phyloP scores from a whole-genome alignment of 2,329 filamentous ascomycete genomes.

The Didymella exigua region DNA sequence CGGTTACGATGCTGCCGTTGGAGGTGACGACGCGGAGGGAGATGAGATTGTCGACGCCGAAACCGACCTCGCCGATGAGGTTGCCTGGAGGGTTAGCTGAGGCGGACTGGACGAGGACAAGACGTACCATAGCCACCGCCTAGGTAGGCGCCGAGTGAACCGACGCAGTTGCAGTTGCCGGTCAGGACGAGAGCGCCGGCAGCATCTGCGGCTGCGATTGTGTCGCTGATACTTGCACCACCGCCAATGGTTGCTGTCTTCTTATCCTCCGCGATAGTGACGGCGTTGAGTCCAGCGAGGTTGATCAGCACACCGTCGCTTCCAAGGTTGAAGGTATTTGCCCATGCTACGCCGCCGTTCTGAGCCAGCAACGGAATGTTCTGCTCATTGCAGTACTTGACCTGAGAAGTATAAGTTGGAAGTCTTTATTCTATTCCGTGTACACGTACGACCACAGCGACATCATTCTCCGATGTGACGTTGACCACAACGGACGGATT shows the following conservation, averaged over 20 bases:
- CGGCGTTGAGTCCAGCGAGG: constrained; percentile 31
- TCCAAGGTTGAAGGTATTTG: constrained; percentile 29
- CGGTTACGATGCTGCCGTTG: constrained; percentile 39
- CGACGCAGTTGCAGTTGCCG: constrained; percentile 44
- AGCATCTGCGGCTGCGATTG: constrained; percentile 48
- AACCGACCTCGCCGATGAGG: constrained; percentile 59
- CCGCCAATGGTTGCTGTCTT: constrained; percentile 35
- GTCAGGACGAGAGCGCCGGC: constrained; percentile 35
- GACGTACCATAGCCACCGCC: constrained; percentile 59
- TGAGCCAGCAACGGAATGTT: constrained; percentile 35
- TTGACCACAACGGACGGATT: constrained; percentile 29
- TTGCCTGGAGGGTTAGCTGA: constrained; percentile 43
- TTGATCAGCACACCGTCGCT: constrained; percentile 39
- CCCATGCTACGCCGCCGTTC: constrained; percentile 39
- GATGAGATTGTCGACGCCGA: constrained; percentile 58
- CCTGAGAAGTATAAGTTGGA: constrained; percentile 7
- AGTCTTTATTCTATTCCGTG: not conserved
- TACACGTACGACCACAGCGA: constrained; percentile 25
- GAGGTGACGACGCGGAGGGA: constrained; percentile 36
- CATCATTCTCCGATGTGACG: constrained; percentile 27
- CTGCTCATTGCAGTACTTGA: constrained; percentile 29
- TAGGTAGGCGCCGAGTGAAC: constrained; percentile 35
- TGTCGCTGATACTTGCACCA: constrained; percentile 46
- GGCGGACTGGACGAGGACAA: not conserved
- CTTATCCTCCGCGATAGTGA: constrained; percentile 32